These are phyloP conservation scores for Talaromyces sp. DNA, from an alignment of 2,329 filamentous ascomycete species.

Conservation along the genomic window DNA sequence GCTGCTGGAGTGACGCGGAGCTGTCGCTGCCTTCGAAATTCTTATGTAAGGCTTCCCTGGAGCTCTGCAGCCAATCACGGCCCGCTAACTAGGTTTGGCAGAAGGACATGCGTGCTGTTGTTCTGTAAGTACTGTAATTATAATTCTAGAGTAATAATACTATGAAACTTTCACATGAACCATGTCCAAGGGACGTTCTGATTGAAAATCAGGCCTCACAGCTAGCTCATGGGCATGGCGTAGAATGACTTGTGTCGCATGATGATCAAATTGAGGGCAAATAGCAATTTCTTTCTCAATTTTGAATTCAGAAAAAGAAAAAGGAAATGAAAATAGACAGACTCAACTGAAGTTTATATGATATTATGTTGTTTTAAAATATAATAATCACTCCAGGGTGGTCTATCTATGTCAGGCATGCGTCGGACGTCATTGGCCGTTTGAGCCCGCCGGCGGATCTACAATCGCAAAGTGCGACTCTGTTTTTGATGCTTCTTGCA, in stretches of 20 bases:
- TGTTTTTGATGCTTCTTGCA: background rate
- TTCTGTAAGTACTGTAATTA: no score
- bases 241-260: background rate
- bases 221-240: background rate
- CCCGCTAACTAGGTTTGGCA: background rate
- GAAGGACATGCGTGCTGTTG: no score
- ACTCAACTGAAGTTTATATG: background rate
- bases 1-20: conserved; percentile 24
- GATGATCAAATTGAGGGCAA: background rate
- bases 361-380: background rate
- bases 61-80: conserved; percentile 8
- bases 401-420: background rate
- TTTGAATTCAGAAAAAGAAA: background rate
- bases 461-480: background rate
- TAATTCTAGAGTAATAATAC: no score
- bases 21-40: conserved; percentile 28
- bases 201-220: background rate
- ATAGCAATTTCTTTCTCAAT: background rate
- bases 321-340: background rate
- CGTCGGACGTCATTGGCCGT: background rate
- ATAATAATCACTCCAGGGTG: background rate
- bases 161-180: no score
- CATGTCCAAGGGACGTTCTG: background rate
- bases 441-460: background rate
- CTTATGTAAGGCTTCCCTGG: conserved; percentile 2